Base-by-base conservation (phyloP, 768 basidiomycete species). In the Trametes punicea region DNA sequence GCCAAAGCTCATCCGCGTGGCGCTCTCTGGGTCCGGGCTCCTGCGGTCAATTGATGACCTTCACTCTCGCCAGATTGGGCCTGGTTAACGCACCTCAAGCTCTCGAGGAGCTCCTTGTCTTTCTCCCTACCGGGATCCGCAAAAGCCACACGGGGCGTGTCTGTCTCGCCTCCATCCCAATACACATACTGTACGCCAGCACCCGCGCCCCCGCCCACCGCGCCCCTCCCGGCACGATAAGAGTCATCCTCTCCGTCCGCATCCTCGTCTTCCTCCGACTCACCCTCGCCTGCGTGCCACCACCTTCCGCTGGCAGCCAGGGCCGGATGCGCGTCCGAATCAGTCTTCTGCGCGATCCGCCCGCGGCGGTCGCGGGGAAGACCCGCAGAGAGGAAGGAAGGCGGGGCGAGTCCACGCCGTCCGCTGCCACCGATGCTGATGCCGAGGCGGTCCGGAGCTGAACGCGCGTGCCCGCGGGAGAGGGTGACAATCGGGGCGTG, bases 331-430 rank as follows among this genome's bases (percentile, higher is more conserved):
- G 34, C 21, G 4, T 18, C 8, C 21, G 26, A 15, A 11, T 39
- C 47, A 5, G 31, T 33, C 58, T 82, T 81, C 57, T 77, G 75
- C 18, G 83, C 87, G 55, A 92, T 84, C 20, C 90, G 80, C 10
- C 90, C 90, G 31, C 90, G 77, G 21, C 90, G 76, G 67, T 93
- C 91, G 48, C 90, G 79, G 21, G 91, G 90, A 10, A 81, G 72
- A 6, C 84, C 86, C 2, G 82, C 87, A 5, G 85, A 84, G 23
- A 90, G 73, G 73, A 92, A 91, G 41, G 81, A 86, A 0, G 85
- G 84, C 0, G 85, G 59, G 76, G 77, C 29, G 72, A 7, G 31
- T 7, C 31, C 8, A 13, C 61, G 11, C 40, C 36, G 69, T 54
- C 21, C 67, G 63, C 18, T 36, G 50, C 50, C 41, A 64, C 30